Evolutionary conservation across 495 filamentous ascomycete species (phyloP).

Genomic region (Ramalina peruviana): DNA sequence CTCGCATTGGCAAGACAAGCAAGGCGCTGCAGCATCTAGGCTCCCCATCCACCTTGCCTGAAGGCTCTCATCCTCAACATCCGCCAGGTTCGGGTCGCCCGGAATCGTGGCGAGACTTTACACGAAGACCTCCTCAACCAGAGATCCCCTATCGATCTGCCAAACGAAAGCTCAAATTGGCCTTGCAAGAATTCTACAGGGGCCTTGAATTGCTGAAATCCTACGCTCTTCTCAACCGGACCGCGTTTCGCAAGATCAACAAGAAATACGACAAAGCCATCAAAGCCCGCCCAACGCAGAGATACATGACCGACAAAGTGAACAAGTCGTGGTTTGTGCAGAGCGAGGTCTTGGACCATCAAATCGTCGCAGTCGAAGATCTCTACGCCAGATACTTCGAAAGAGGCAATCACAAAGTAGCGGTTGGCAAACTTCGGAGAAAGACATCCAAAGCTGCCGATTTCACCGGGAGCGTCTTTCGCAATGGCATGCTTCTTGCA

Average conservation of each 20-base stretch:
- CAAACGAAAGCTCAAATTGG: conserved; percentile 80
- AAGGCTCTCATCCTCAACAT: conserved; percentile 18
- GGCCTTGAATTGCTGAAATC: conserved; percentile 83
- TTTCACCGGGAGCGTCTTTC: conserved; percentile 59
- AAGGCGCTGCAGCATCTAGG: conserved; percentile 38
- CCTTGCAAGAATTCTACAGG: conserved; percentile 83
- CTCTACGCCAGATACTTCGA: conserved; percentile 90
- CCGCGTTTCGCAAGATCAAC: conserved; percentile 92
- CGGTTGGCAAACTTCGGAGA: conserved; percentile 67
- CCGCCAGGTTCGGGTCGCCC: conserved; percentile 18
- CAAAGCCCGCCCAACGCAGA: conserved; percentile 56
- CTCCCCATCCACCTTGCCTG: conserved; percentile 22
- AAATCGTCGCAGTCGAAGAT: conserved; percentile 70
- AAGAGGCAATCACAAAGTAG: conserved; percentile 78
- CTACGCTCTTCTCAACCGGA: conserved; percentile 76
- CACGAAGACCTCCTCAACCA: conserved; percentile 36
- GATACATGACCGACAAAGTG: conserved; percentile 87
- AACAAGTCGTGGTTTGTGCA: conserved; percentile 83
- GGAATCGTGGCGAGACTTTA: conserved; percentile 45
- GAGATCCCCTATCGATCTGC: conserved; percentile 69
- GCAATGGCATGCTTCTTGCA: conserved; percentile 66
- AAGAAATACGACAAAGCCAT: conserved; percentile 95
- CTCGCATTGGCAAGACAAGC: conserved; percentile 42
- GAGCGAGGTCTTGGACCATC: conserved; percentile 62
- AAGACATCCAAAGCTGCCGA: conserved; percentile 49